Percentiles rank a stretch among this genome's conserved stretches.
phyloP scores from a whole-genome alignment of 1,284 basidiomycete genomes.

The Boletus sp. region DNA sequence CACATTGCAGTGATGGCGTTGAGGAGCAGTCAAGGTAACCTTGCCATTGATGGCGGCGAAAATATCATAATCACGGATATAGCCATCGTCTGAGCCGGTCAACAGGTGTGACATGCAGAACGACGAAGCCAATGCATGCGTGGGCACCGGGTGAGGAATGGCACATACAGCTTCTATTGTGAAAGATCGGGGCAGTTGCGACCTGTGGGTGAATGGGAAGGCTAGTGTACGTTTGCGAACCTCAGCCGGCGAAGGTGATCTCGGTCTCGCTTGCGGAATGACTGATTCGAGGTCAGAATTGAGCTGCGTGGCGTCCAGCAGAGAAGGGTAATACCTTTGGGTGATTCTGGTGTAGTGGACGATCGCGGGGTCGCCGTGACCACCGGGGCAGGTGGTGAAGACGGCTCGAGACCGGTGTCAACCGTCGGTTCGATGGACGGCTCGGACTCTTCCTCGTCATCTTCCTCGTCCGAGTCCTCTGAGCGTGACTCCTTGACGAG shows the following conservation, averaged over 20 bases:
- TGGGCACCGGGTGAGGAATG: constrained; percentile 83
- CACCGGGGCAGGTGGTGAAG: constrained; percentile 26
- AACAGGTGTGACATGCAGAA: constrained; percentile 87
- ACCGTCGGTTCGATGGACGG: constrained; percentile 27
- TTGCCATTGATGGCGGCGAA: constrained; percentile 87
- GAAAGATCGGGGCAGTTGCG: constrained; percentile 53
- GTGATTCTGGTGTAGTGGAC: constrained; percentile 26
- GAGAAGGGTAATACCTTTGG: constrained; percentile 23
- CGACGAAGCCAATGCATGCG: constrained; percentile 81
- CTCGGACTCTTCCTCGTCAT: constrained; percentile 45
- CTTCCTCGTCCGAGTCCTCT: constrained; percentile 58
- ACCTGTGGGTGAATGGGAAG: constrained; percentile 28
- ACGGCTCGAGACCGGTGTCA: constrained; percentile 22
- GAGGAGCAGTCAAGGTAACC: constrained; percentile 84
- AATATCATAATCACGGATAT: constrained; percentile 90
- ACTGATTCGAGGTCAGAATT: constrained; percentile 17
- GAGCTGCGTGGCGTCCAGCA: constrained; percentile 7
- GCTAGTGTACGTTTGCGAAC: constrained; percentile 44
- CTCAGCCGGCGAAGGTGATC: constrained; percentile 62
- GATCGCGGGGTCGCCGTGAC: constrained; percentile 26
- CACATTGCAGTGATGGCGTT: constrained; percentile 83
- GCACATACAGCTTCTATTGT: constrained; percentile 93
- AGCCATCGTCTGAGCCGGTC: constrained; percentile 91
- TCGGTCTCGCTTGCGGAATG: constrained; percentile 39
- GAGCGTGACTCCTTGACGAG: constrained; percentile 42